Percentiles rank a stretch among this genome's conserved stretches.
Conservation (phyloP, 768 basidiomycete species). For the Lactarius sp. region DNA sequence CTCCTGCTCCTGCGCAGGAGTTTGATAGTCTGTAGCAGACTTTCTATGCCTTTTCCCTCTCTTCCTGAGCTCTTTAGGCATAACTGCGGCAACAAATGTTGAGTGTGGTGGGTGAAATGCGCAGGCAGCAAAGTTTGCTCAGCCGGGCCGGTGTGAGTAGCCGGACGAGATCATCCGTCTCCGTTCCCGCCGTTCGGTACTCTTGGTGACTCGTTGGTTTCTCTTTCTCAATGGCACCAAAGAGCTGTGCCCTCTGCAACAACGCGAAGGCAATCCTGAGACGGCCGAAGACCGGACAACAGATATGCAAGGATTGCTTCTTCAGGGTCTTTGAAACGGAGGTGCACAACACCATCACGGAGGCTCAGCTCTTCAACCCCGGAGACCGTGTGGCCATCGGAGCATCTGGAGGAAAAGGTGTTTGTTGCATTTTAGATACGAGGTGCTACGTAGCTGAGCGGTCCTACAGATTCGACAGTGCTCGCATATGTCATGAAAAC, state of each 20-base stretch:
- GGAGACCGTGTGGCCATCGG: slow-evolving; percentile 96
- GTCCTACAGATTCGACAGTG: slow-evolving; percentile 83
- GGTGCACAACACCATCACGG: slow-evolving; percentile 90
- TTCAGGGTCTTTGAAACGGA: slow-evolving; percentile 98
- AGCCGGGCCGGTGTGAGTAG: too few relatives aligned
- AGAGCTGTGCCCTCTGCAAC: slow-evolving; percentile 71
- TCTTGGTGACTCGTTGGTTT: neutral
- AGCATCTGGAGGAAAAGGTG: slow-evolving; percentile 95
- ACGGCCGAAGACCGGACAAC: slow-evolving; percentile 94
- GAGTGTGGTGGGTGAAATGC: neutral
- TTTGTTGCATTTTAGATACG: neutral
- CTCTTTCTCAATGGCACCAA: slow-evolving; percentile 60
- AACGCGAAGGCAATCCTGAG: slow-evolving; percentile 81
- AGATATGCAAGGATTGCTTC: slow-evolving; percentile 95
- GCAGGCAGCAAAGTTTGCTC: too few relatives aligned
- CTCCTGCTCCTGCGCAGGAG: slow-evolving; percentile 26
- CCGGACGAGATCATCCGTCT: neutral
- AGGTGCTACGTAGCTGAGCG: neutral
- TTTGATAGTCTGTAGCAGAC: slow-evolving; percentile 30
- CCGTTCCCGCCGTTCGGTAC: neutral
- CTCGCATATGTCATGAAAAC: slow-evolving; percentile 96
- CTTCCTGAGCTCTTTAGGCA: slow-evolving; percentile 74
- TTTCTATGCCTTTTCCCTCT: slow-evolving; percentile 74
- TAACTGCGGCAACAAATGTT: slow-evolving; percentile 28
- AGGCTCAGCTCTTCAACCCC: slow-evolving; percentile 75